A percentile compares a stretch with the other conserved stretches of the same genome.
These are phyloP conservation scores for Arthromyces matolae DNA, from an alignment of 768 basidiomycete species.

Conservation along the genomic window DNA sequence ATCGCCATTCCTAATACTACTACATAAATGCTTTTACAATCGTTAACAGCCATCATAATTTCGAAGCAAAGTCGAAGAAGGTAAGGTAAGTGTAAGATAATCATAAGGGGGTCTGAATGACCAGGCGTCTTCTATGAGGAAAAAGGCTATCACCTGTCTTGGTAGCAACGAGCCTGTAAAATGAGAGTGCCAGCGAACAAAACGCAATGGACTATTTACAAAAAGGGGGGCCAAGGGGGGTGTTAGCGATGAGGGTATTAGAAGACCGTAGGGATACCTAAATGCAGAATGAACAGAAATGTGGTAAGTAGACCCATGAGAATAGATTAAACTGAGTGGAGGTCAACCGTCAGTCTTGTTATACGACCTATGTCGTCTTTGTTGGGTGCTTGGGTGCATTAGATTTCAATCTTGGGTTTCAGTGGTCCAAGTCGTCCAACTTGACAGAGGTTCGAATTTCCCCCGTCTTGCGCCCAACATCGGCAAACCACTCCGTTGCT, in stretches of 20 bases:
- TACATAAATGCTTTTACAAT: conserved; percentile 9
- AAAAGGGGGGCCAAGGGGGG: no score
- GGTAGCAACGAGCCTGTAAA: not conserved
- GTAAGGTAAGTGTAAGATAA: not conserved
- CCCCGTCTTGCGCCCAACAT: conserved; percentile 44
- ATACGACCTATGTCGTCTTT: conserved; percentile 15
- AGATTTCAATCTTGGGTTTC: not conserved
- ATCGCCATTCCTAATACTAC: not conserved
- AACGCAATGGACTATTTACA: not conserved
- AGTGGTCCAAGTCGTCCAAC: conserved; percentile 7
- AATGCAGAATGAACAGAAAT: not conserved
- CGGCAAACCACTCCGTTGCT: conserved; percentile 72
- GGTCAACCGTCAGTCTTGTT: not conserved
- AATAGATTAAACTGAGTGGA: not conserved
- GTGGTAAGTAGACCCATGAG: conserved; percentile 2
- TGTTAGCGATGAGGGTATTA: conserved; percentile 7
- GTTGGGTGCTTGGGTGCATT: not conserved
- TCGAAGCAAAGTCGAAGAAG: not conserved
- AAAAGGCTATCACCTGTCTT: conserved; percentile 2
- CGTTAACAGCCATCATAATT: conserved; percentile 8
- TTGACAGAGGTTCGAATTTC: conserved; percentile 35
- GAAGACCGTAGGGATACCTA: conserved; percentile 6
- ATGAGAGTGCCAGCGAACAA: conserved; percentile 6
- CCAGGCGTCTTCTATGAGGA: conserved; percentile 5
- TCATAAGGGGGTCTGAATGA: not conserved